Base-by-base conservation (phyloP, 176 grass and related monocot species). In the Triticum turgidum region DNA sequence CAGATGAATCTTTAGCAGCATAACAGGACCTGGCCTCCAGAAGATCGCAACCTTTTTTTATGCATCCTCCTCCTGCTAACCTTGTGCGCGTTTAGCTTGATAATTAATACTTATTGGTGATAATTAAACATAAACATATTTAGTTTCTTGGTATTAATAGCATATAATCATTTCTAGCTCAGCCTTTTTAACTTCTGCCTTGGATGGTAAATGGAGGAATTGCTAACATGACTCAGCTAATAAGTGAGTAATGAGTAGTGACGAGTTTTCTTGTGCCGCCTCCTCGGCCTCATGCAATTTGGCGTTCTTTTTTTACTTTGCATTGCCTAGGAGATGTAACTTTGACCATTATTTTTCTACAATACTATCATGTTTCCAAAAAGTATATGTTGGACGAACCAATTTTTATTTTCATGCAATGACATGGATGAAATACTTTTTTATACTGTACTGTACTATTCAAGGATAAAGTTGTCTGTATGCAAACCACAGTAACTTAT, bases 101-200 rank as follows among this genome's bases (percentile, higher is more conserved):
- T 87, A 80, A 69, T 61, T 8, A 44, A 24, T 39, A 59, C 62
- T 91, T 80, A 14, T 15, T 83, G 33, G 22, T 41, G 7, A 90
- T 20, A 33, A 65, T 25, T 11, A 71, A 72, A 49, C 47, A 61
- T 74, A 58, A 30, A 29, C 66, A 35, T 51, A 12, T 81, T 21
- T 76, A 10, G 9, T 34, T 39, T 14, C 30, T 64, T 73, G 22
- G 30, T 15, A 71, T 18, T 64, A 29, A 17, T 51, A 73, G 13
- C 52, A 25, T 25, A 25, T 56, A 84, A 42, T n/a, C 32, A 75
- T 89, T 52, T 80, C 25, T 68, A 65, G 77, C 44, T 80, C 1
- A 37, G 6, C 8, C 14, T 11, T 80, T 59, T 69, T 42, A 11
- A 68, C 10, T 73, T 88, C 45, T 32, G 38, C 59, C 35, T 77